These are phyloP conservation scores for Entonaema liquescens DNA, from an alignment of 495 filamentous ascomycete genomes.

Conservation along the genomic window DNA sequence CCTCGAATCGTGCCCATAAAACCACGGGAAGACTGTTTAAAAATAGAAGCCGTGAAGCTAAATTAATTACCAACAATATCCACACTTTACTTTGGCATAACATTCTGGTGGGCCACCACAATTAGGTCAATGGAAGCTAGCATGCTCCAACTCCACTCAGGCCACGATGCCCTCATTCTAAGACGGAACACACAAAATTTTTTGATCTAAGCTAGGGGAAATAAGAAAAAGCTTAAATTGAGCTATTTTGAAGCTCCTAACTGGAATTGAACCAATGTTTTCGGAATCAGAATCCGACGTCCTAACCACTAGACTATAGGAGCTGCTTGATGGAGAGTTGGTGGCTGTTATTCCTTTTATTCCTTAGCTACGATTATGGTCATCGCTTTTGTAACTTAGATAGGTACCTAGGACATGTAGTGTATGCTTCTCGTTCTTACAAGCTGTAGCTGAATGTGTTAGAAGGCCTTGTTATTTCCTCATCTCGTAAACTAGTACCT, in stretches of 20 bases:
- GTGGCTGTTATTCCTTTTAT: not conserved
- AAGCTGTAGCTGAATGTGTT: not conserved
- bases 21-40: not conserved
- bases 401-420: not conserved
- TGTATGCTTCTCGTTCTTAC: not conserved
- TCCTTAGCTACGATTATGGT: not conserved
- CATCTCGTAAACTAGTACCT: no score
- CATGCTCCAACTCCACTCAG: conserved; percentile 11
- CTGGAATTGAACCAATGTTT: conserved; percentile 38
- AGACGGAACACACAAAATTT: not conserved
- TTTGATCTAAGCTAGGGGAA: not conserved
- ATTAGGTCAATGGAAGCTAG: not conserved
- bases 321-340: not conserved
- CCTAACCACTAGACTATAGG: conserved; percentile 41
- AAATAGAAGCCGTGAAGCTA: not conserved
- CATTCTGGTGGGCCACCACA: not conserved
- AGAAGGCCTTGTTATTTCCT: no score
- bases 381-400: not conserved
- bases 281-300: conserved; percentile 42
- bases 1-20: no score
- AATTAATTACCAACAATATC: conserved; percentile 3
- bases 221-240: not conserved
- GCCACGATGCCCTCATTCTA: conserved; percentile 17
- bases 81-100: not conserved
- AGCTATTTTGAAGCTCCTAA: conserved; percentile 20